Conservation (phyloP, 805 yeast genomes). For the Candida palmyrensis region DNA sequence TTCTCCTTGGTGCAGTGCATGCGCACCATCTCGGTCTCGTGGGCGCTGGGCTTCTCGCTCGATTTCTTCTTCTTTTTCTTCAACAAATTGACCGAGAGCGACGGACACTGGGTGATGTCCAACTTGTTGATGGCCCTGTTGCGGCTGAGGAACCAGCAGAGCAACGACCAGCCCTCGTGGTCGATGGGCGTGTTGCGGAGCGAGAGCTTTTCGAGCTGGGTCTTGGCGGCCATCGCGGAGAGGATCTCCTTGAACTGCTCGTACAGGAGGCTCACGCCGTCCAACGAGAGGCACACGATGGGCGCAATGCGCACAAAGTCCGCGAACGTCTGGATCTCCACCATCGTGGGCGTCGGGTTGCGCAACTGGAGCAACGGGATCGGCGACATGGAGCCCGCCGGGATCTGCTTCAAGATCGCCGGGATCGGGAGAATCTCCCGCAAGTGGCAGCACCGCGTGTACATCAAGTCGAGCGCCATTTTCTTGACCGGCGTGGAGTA, state of each 20-base stretch:
- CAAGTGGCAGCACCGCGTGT: conserved; percentile 89
- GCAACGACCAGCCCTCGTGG: conserved; percentile 67
- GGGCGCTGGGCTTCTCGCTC: conserved; percentile 12
- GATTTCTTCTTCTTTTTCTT: conserved; percentile 27
- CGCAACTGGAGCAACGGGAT: conserved; percentile 64
- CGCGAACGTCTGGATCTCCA: conserved; percentile 82
- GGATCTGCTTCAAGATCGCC: conserved; percentile 70
- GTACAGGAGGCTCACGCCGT: conserved; percentile 67
- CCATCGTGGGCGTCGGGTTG: conserved; percentile 86
- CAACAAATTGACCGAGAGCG: conserved; percentile 40
- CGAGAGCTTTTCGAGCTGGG: conserved; percentile 64
- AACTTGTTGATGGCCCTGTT: conserved; percentile 53
- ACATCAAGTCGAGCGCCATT: conserved; percentile 64
- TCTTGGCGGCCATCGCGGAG: conserved; percentile 62
- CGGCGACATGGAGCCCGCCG: conserved; percentile 73
- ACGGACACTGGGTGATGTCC: conserved; percentile 69
- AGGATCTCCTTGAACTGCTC: conserved; percentile 77
- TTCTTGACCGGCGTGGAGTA: conserved; percentile 34
- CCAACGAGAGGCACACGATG: conserved; percentile 66
- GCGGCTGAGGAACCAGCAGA: conserved; percentile 70
- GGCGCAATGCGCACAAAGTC: conserved; percentile 88
- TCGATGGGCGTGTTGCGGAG: conserved; percentile 75
- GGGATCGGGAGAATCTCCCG: conserved; percentile 91
- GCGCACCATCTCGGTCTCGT: conserved; percentile 24
- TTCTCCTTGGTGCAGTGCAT: conserved; percentile 48